phyloP scores from a whole-genome alignment of 2,329 filamentous ascomycete genomes.

The Curvularia eragrostidis region DNA sequence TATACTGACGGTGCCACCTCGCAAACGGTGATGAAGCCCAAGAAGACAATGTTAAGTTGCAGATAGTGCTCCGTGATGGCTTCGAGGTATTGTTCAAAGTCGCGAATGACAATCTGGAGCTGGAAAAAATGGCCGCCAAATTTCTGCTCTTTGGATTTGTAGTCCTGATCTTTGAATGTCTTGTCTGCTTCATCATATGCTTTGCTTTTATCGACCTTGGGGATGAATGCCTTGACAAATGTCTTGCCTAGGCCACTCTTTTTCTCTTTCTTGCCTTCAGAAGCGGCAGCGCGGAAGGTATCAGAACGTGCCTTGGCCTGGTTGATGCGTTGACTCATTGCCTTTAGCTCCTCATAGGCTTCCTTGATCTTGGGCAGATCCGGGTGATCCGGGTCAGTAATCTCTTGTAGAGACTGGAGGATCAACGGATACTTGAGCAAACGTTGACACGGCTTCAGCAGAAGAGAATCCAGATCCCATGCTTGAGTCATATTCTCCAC shows the following conservation, averaged over 20 bases:
- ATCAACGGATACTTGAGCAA: slow-evolving; percentile 93
- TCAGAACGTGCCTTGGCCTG: slow-evolving; percentile 95
- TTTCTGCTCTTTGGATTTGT: slow-evolving; percentile 79
- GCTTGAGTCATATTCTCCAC: slow-evolving; percentile 90
- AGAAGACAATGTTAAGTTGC: slow-evolving; percentile 79
- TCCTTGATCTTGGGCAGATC: slow-evolving; percentile 75
- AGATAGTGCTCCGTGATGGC: slow-evolving; percentile 80
- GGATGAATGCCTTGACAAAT: slow-evolving; percentile 86
- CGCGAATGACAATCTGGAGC: slow-evolving; percentile 87
- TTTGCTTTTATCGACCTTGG: slow-evolving; percentile 84
- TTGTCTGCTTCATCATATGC: slow-evolving; percentile 70
- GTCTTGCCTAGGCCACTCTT: slow-evolving; percentile 66
- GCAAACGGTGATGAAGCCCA: slow-evolving; percentile 83
- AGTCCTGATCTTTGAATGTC: slow-evolving; percentile 77
- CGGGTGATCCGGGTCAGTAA: slow-evolving; percentile 82
- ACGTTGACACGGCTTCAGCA: slow-evolving; percentile 96
- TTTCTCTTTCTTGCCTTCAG: slow-evolving; percentile 48
- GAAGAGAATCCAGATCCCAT: slow-evolving; percentile 93
- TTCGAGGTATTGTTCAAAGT: slow-evolving; percentile 92
- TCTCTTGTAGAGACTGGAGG: slow-evolving; percentile 77
- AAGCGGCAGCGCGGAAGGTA: slow-evolving; percentile 63
- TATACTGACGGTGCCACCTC: slow-evolving; percentile 65
- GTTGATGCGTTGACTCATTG: slow-evolving; percentile 76
- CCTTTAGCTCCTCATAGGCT: slow-evolving; percentile 72
- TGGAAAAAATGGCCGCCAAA: slow-evolving; percentile 93